Evolutionary conservation across 2,329 filamentous ascomycete genomes (phyloP).

Genomic region (Capronia americana): DNA sequence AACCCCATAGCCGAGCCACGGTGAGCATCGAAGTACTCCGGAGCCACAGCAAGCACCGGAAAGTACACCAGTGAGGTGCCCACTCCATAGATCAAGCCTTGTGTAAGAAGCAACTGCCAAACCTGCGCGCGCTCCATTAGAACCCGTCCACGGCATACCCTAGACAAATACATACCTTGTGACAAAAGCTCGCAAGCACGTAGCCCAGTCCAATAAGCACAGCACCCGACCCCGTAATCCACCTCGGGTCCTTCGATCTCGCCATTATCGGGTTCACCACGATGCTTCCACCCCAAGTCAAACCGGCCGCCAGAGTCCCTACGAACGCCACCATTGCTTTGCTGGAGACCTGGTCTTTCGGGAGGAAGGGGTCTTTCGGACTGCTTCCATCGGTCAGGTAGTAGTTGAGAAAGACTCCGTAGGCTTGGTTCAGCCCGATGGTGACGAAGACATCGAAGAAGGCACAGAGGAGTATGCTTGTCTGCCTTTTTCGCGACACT

Average conservation of each 20-base stretch:
- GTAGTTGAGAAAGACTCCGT: constrained; percentile 58
- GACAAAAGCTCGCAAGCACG: constrained; percentile 48
- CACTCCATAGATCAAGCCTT: constrained; percentile 67
- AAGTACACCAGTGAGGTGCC: constrained; percentile 69
- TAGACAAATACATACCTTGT: constrained; percentile 34
- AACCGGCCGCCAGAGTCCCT: constrained; percentile 56
- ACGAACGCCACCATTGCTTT: constrained; percentile 57
- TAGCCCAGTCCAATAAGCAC: constrained; percentile 52
- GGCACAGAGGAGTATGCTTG: constrained; percentile 51
- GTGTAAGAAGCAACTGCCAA: constrained; percentile 67
- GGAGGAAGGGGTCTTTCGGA: constrained; percentile 49
- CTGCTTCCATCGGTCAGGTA: constrained; percentile 49
- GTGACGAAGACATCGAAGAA: constrained; percentile 56
- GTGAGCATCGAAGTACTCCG: constrained; percentile 67
- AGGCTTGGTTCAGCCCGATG: constrained; percentile 59
- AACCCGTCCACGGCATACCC: background rate
- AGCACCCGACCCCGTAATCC: constrained; percentile 52
- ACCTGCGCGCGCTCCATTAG: constrained; percentile 45
- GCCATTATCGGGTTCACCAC: constrained; percentile 57
- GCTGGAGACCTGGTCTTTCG: constrained; percentile 43
- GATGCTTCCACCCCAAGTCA: constrained; percentile 60
- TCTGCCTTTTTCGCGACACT: constrained; percentile 51
- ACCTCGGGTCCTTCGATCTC: constrained; percentile 49
- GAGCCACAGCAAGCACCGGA: constrained; percentile 60
- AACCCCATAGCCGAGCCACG: constrained; percentile 67